Conservation (phyloP, 176 grass and related monocot species). For the Avena insularis region DNA sequence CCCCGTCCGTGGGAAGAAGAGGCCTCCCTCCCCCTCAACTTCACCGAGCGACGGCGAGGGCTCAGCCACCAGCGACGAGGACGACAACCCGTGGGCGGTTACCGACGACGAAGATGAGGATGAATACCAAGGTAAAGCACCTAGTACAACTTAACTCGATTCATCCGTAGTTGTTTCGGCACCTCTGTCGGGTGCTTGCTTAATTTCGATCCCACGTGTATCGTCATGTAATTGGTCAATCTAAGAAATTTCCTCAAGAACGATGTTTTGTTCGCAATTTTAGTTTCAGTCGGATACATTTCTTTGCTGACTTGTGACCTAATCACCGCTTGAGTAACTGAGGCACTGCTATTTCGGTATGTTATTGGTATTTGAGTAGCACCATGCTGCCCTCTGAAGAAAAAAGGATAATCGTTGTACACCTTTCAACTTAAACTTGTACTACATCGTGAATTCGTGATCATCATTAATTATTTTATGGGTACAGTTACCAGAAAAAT, state of each 20-base stretch:
- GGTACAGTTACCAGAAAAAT: not conserved
- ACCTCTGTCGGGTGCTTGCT: not conserved
- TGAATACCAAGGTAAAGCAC: constrained; percentile 7
- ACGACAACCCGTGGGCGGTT: not conserved
- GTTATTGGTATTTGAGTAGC: not conserved
- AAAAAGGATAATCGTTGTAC: not conserved
- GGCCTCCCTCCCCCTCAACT: not conserved
- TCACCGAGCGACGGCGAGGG: not conserved
- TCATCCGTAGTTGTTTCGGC: not conserved
- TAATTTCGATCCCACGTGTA: not conserved
- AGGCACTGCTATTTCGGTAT: not conserved
- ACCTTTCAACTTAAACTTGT: not conserved
- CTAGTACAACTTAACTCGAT: not conserved
- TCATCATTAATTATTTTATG: too few relatives aligned
- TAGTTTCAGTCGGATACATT: not conserved
- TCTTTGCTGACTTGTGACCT: not conserved
- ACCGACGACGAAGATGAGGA: not conserved
- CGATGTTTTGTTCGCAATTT: too few relatives aligned
- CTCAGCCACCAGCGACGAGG: not conserved
- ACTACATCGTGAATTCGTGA: not conserved
- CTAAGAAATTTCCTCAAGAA: too few relatives aligned
- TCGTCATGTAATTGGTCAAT: not conserved
- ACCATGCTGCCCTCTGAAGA: not conserved
- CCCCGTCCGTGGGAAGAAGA: constrained; percentile 7
- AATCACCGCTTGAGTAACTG: not conserved